phyloP scores from a whole-genome alignment of 768 basidiomycete genomes.

The Tylopilus cervinicoccineus region DNA sequence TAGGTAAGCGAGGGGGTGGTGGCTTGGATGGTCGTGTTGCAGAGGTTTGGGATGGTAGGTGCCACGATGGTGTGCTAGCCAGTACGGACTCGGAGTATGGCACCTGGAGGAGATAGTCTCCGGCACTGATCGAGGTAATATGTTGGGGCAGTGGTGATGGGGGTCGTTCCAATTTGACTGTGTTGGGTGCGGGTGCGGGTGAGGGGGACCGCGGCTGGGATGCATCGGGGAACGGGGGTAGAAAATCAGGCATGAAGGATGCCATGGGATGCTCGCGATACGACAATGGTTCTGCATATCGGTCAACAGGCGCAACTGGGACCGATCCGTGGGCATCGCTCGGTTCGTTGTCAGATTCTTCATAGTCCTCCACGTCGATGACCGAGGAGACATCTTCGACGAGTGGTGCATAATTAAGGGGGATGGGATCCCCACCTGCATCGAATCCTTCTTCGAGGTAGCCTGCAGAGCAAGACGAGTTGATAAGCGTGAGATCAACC shows the following conservation, averaged over 20 bases:
- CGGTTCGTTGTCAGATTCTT: constrained; percentile 27
- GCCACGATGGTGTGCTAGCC: constrained; percentile 61
- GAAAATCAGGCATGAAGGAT: constrained; percentile 28
- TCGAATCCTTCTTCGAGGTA: constrained; percentile 57
- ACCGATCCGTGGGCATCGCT: constrained; percentile 8
- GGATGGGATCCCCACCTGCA: constrained; percentile 53
- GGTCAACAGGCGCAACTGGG: constrained; percentile 18
- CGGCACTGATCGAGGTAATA: constrained; percentile 40
- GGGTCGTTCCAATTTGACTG: constrained; percentile 30
- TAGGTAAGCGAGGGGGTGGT: constrained; percentile 33
- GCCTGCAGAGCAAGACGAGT: constrained; percentile 41
- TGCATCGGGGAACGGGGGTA: constrained; percentile 34
- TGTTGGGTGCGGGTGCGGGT: constrained; percentile 34
- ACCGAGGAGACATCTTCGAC: constrained; percentile 16
- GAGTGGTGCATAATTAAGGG: constrained; percentile 44
- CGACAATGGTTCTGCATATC: constrained; percentile 18
- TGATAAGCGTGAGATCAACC: not conserved
- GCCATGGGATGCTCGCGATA: constrained; percentile 34
- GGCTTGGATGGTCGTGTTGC: constrained; percentile 18
- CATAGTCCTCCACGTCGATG: constrained; percentile 29
- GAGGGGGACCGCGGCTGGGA: constrained; percentile 29
- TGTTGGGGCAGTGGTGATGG: constrained; percentile 43
- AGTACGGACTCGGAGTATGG: constrained; percentile 75
- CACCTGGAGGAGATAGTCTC: constrained; percentile 68
- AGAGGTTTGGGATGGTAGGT: constrained; percentile 49